Conservation (phyloP, 805 yeast genomes). For the Lipomyces yamanashiensis region DNA sequence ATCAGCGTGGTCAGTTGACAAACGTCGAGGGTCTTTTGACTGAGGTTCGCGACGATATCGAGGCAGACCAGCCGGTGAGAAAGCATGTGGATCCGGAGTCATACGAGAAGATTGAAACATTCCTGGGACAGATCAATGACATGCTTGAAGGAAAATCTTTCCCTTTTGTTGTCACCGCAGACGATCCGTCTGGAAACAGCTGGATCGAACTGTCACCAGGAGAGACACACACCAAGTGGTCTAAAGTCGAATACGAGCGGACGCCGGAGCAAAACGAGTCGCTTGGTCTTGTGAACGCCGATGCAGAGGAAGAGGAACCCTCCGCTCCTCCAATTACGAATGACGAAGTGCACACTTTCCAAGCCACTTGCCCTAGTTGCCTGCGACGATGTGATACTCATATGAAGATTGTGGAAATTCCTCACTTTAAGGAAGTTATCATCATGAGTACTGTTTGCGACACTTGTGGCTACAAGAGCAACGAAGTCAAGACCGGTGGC, state of each 20-base stretch:
- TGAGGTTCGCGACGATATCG: constrained; percentile 83
- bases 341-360: constrained; percentile 91
- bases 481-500: constrained; percentile 99
- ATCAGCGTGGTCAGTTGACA: constrained; percentile 90
- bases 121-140: constrained; percentile 63
- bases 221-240: constrained; percentile 89
- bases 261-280: constrained; percentile 85
- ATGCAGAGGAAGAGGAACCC: constrained; percentile 49
- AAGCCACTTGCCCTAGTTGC: constrained; percentile 92
- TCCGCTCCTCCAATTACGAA: constrained; percentile 62
- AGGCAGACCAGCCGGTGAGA: constrained; percentile 80
- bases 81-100: constrained; percentile 73
- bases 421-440: constrained; percentile 96
- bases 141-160: constrained; percentile 69
- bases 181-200: constrained; percentile 97
- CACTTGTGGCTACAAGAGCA: constrained; percentile 91
- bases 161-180: constrained; percentile 78
- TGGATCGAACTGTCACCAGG: constrained; percentile 91
- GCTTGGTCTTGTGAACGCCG: constrained; percentile 74
- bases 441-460: constrained; percentile 95
- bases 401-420: constrained; percentile 95
- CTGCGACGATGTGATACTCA: constrained; percentile 82
- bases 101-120: constrained; percentile 70
- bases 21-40: constrained; percentile 86
- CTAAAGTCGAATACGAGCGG: constrained; percentile 78